phyloP scores from a whole-genome alignment of 139 green algal genomes.

The Chlamydomonas schloesseri region DNA sequence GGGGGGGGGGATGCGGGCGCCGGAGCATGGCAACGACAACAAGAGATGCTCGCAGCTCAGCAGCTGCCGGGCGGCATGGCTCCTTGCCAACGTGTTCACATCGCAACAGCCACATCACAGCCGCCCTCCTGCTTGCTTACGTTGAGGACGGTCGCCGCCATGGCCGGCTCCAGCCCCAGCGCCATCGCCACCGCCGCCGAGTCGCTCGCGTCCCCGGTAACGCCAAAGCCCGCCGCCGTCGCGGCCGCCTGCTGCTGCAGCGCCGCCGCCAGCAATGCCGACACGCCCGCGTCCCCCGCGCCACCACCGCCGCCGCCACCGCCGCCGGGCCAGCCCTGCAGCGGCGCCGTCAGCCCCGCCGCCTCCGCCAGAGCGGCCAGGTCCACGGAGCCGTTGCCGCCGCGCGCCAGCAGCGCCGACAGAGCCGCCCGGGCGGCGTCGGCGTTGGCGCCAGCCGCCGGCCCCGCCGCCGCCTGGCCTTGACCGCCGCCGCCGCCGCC shows the following conservation, averaged over 20 bases:
- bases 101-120: no score
- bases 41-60: no score
- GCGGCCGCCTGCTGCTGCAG: neutral
- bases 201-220: neutral
- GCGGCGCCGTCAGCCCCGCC: neutral
- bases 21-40: no score
- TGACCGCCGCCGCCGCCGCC: neutral
- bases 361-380: neutral
- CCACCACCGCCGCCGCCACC: slow-evolving; percentile 1
- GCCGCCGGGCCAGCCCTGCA: neutral
- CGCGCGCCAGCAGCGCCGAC: neutral
- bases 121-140: no score
- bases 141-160: slow-evolving; percentile 1
- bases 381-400: neutral
- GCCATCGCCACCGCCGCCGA: slow-evolving; percentile 16
- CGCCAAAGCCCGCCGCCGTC: neutral
- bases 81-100: no score
- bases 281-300: neutral
- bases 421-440: neutral
- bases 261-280: neutral
- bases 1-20: no score
- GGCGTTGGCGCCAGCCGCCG: neutral
- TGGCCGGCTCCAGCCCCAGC: neutral
- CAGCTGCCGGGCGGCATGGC: no score
- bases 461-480: neutral